Evolutionary conservation across 768 basidiomycete genomes (phyloP), one percentile per base, ranked within the genome.

Genomic region (Pulveroboletus sp.): DNA sequence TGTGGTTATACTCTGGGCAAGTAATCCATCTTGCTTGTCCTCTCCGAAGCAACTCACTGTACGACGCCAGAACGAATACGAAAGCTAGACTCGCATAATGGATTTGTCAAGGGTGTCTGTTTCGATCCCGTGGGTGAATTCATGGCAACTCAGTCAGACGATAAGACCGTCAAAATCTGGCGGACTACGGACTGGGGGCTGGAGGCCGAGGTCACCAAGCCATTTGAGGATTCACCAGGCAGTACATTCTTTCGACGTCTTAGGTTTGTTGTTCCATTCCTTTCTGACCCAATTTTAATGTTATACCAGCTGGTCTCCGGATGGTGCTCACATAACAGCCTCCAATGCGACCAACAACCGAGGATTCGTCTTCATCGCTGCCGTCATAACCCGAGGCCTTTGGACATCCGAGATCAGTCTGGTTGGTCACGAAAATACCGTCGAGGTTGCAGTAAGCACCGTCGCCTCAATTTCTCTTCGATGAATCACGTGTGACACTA

Each of bases 71-170:
- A 94, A 58, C 85, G 88, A 12, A 65, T 97, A 47, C 76, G 80
- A 33, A 90, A 86, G 66, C 78, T 99, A 6, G 89, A 90, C 50
- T 82, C 82, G 49, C 97, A 98, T 62, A 85, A 91, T 60, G 95
- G 94, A 3, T 97, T 97, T 67, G 94, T 99, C 59, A 98, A 99
- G 69, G 97, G 97, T 50, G 91, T 99, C 42, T 94, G 92, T 63
- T 99, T 95, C 85, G 97, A 99, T 70, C 97, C 97, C 4, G 95
- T 94, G 3, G 97, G 97, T 39, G 90, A 97, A 69, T 97, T 86
- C 63, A 82, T 99, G 52, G 95, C 97, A n/a, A 97, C 95, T 35
- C 84, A 95, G 70, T 94, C 94, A 21, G 95, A 97, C 69, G 97
- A 99, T 69, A 83, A 90, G 64, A 86, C 92, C 5, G 92, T 98